These are phyloP conservation scores for Ascochyta koolunga DNA, from an alignment of 2,329 filamentous ascomycete species.

Conservation along the genomic window DNA sequence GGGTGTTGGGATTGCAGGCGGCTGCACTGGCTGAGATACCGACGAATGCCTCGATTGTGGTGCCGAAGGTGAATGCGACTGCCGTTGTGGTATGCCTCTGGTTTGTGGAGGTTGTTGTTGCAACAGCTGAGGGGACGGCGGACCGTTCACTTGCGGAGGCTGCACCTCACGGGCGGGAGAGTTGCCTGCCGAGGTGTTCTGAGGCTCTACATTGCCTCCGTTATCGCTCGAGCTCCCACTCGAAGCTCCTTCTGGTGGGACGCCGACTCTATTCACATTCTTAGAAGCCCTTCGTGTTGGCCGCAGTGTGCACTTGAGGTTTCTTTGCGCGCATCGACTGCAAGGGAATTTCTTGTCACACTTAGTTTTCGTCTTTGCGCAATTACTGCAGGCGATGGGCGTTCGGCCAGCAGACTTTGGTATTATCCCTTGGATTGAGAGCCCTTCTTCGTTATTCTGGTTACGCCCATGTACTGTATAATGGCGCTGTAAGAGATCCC, in stretches of 20 bases:
- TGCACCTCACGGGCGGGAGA: slow-evolving; percentile 42
- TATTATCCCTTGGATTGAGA: slow-evolving; percentile 57
- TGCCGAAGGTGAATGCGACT: slow-evolving; percentile 41
- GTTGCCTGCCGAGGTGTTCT: slow-evolving; percentile 40
- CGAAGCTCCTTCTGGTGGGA: slow-evolving; percentile 26
- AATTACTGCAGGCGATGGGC: slow-evolving; percentile 60
- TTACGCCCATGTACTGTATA: slow-evolving; percentile 60
- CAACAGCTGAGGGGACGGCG: slow-evolving; percentile 30
- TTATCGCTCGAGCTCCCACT: slow-evolving; percentile 46
- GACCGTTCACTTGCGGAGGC: slow-evolving; percentile 29
- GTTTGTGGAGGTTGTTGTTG: slow-evolving; percentile 20
- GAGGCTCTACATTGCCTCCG: slow-evolving; percentile 38
- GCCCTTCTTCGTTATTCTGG: slow-evolving; percentile 56
- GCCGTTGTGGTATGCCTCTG: slow-evolving; percentile 26
- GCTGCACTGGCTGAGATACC: slow-evolving; percentile 39
- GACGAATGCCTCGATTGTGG: slow-evolving; percentile 42
- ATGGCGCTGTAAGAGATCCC: slow-evolving; percentile 58
- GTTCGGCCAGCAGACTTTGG: slow-evolving; percentile 59
- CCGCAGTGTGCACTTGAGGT: slow-evolving; percentile 54
- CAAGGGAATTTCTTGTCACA: slow-evolving; percentile 63
- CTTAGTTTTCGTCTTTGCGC: slow-evolving; percentile 61
- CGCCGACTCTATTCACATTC: slow-evolving; percentile 40
- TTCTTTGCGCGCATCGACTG: slow-evolving; percentile 57
- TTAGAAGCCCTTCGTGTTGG: slow-evolving; percentile 57
- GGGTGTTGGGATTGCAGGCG: slow-evolving; percentile 36